phyloP scores from a whole-genome alignment of 495 filamentous ascomycete species.

The Sordaria brevicollis region DNA sequence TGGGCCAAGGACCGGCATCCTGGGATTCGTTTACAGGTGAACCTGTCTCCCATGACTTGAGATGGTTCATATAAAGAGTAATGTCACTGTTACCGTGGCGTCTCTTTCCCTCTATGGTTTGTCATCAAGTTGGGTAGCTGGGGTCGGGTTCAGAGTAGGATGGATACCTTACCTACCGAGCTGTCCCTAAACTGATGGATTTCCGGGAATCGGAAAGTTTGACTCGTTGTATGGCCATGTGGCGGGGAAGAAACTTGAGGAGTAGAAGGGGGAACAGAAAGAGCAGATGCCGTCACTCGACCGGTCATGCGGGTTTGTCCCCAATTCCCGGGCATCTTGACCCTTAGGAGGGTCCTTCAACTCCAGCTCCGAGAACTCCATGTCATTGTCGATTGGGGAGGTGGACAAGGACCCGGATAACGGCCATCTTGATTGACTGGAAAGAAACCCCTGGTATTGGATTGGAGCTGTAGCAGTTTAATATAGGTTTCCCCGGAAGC shows the following conservation, averaged over 20 bases:
- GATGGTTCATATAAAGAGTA: not conserved
- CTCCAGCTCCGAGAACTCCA: not conserved
- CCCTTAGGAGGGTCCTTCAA: not conserved
- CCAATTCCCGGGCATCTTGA: not conserved
- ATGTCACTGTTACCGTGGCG: not conserved
- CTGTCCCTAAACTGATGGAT: not conserved
- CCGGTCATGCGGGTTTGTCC: not conserved
- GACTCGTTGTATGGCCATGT: not conserved
- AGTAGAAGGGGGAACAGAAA: not conserved
- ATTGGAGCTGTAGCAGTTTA: not conserved
- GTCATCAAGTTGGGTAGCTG: not conserved
- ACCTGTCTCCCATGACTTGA: not conserved
- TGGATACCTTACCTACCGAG: not conserved
- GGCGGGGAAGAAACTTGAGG: not conserved
- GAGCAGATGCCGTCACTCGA: not conserved
- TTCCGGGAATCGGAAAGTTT: not conserved
- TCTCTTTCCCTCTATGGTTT: not conserved
- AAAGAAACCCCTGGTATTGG: not conserved
- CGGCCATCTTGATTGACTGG: not conserved
- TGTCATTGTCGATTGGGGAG: not conserved
- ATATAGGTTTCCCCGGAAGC: not conserved
- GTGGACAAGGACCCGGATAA: not conserved
- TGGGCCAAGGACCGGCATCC: not conserved
- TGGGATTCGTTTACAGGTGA: not conserved
- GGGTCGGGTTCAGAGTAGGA: too few relatives aligned